These are phyloP conservation scores for Picea glauca DNA, from an alignment of 75 land plant species.

Conservation along the genomic window DNA sequence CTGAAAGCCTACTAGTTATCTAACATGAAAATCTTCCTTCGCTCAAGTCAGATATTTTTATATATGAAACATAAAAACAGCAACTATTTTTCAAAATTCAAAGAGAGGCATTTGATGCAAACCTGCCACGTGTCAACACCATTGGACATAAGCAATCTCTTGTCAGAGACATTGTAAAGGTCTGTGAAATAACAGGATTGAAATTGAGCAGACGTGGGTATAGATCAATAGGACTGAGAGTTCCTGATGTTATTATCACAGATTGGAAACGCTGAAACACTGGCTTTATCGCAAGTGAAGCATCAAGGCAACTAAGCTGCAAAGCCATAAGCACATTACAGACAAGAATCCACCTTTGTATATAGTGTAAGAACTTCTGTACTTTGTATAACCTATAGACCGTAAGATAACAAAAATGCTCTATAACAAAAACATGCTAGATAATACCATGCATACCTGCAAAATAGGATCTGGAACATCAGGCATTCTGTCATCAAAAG, in stretches of 20 bases:
- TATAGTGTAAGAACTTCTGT: not conserved
- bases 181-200: conserved; percentile 89
- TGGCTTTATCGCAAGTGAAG: conserved; percentile 97
- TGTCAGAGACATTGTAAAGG: conserved; percentile 96
- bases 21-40: not conserved
- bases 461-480: conserved; percentile 96
- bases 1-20: not conserved
- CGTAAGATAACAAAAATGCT: not conserved
- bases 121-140: conserved; percentile 99
- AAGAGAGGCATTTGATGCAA: conserved; percentile 8
- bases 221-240: conserved; percentile 95
- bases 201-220: conserved; percentile 97
- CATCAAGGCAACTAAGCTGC: conserved; percentile 98
- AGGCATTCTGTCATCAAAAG: conserved; percentile 99
- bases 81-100: not conserved
- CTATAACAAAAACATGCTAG: not conserved
- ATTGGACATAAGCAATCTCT: conserved; percentile 98
- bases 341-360: not conserved
- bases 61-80: not conserved
- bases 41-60: not conserved
- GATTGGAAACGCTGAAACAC: conserved; percentile 98
- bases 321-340: conserved; percentile 14
- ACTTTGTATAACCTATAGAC: not conserved
- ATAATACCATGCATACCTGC: conserved; percentile 47
- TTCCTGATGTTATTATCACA: conserved; percentile 97